Evolutionary conservation across 1,139 yeast species (phyloP), one percentile per base, ranked within the genome.

Genomic region (Blastobotrys persicus): DNA sequence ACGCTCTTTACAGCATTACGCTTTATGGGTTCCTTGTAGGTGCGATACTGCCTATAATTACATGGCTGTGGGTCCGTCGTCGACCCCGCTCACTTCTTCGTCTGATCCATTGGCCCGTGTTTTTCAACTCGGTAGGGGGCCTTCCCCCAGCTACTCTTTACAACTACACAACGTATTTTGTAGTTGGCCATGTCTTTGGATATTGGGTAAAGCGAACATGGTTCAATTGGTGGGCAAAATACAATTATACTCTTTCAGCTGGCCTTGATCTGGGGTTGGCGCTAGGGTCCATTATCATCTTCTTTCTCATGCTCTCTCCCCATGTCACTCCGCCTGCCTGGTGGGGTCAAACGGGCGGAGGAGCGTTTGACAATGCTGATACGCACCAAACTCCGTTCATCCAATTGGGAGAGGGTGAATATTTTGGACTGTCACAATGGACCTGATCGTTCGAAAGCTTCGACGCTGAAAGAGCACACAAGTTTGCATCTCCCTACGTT

Each of bases 181-280:
- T 69, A 2, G 76, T 77, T 31, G 80, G 83, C 35, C 69, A 78
- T 45, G 54, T 70, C n/a, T 80, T 79, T 64, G 78, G 78, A 46
- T 79, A 68, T 65, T 74, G 69, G 64, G 63, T 80, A 53, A 77
- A 77, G 57, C 71, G 76, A 44, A 69, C 68, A 55, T 76, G 74
- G 68, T 76, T 78, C 61, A 73, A 73, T 55, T 81, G 85, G 86
- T 81, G 85, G 85, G 69, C 79, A 40, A 81, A 81, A 69, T 81
- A 81, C 68, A 79, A 79, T 63, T 80, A 78, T 60, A 70, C 79
- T 23, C 67, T 81, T 51, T 76, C 83, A 23, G 82, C 83, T 1
- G 85, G 80, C 19, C 60, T 81, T 53, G 83, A 78, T 59, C 69
- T 78, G 46, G 82, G 85, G 44, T 66, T 81, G 53, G 81, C 82